Evolutionary conservation across 129 eudicot species (phyloP), one percentile per base, ranked within the genome.

Genomic region (Lonicera japonica): DNA sequence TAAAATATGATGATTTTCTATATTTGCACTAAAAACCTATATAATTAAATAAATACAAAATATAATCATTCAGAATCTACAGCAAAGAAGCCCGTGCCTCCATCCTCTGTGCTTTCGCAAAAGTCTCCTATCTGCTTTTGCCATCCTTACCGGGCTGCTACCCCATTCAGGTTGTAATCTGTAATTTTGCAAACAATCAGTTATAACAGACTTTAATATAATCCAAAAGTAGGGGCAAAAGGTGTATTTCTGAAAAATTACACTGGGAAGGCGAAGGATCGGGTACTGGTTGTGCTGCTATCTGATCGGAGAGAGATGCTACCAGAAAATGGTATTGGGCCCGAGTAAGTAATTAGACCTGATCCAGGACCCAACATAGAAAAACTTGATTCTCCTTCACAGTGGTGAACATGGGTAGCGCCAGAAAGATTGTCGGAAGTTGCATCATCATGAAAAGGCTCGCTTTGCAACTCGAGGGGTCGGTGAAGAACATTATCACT

Each of bases 261-360:
- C 98, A 92, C 70, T 4, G 98, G 98, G 79, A 92, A 92, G 48
- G 98, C 98, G 63, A 92, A 92, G 67, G 98, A 92, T 63, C 95
- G 66, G 29, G 88, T 81, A 77, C 98, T 91, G 60, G 96, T 81
- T 53, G 96, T 70, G 77, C 98, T 92, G 79, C 96, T 86, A 55
- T 92, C 98, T 5, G 98, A 91, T 40, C 96, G 90, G 52, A 70
- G 83, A 53, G 97, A 92, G 20, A 80, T 56, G 79, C 79, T 92
- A 11, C 98, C 98, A 9, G 91, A 80, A 74, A 39, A 67, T 14
- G 87, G 61, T 46, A 82, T 72, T 2, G 80, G 87, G 9, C 84
- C 95, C 10, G 83, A 80, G 72, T 47, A 73, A 10, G 80, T 74
- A 50, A 80, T 64, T 10, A 21, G 57, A 34, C 86, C 84, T 18